These are phyloP conservation scores for Olyra latifolia DNA, from an alignment of 176 grass and related monocot species.

Conservation along the genomic window DNA sequence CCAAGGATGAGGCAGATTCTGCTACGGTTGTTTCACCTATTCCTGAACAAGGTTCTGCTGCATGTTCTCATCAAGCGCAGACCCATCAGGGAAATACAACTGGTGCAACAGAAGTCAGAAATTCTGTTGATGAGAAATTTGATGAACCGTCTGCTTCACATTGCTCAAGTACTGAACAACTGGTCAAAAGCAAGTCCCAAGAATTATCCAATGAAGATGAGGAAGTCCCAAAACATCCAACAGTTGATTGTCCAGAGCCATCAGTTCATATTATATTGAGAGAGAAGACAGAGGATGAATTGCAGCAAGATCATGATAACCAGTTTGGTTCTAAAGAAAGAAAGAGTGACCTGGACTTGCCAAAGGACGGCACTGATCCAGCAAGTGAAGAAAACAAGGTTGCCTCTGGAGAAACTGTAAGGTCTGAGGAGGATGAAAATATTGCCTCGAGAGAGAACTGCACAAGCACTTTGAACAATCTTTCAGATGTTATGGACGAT, in stretches of 20 bases:
- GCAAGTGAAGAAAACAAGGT: slow-evolving; percentile 31
- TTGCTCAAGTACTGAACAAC: slow-evolving; percentile 23
- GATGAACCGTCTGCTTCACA: slow-evolving; percentile 31
- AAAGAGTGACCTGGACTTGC: slow-evolving; percentile 15
- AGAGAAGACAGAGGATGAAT: slow-evolving; percentile 35
- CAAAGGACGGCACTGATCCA: slow-evolving; percentile 34
- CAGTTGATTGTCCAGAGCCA: slow-evolving; percentile 37
- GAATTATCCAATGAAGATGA: slow-evolving; percentile 30
- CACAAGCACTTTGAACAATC: slow-evolving; percentile 23
- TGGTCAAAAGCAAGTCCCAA: slow-evolving; percentile 13
- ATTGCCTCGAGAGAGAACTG: slow-evolving; percentile 22
- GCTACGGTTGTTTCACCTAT: slow-evolving; percentile 32
- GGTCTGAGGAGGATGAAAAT: slow-evolving; percentile 30
- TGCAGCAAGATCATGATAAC: slow-evolving; percentile 31
- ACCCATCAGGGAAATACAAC: slow-evolving; percentile 21
- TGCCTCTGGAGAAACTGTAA: slow-evolving; percentile 21
- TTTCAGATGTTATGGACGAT: slow-evolving; percentile 24
- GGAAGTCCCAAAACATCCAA: slow-evolving; percentile 8
- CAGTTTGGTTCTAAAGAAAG: slow-evolving; percentile 17
- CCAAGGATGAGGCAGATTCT: slow-evolving; percentile 30
- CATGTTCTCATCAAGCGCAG: slow-evolving; percentile 29
- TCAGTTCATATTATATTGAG: slow-evolving; percentile 24
- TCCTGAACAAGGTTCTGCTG: slow-evolving; percentile 6
- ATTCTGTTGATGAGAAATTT: slow-evolving; percentile 15
- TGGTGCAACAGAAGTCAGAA: slow-evolving; percentile 22